Evolutionary conservation across 179 eudicot species (phyloP), one percentile per base, ranked within the genome.

Genomic region (Amaranthus tricolor): DNA sequence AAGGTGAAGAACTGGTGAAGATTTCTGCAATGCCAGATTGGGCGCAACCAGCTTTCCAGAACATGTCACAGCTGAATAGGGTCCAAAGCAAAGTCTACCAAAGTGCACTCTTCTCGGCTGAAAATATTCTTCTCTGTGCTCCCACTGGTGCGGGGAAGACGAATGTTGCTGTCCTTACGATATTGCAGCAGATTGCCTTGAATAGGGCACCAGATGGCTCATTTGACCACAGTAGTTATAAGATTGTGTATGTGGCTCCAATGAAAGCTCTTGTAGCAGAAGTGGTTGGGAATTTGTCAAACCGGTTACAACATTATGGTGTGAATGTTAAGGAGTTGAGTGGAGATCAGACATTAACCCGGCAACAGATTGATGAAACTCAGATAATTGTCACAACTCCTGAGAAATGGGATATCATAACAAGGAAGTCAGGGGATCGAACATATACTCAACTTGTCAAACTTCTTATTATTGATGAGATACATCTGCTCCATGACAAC

Each of bases 111-210:
- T 93, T 89, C 76, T 74, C 86, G 6, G 87, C 97, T 52, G 97
- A 96, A 31, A 96, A 96, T 74, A 75, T 96, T 68, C 87, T 96
- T 67, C 88, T 96, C 6, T 96, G 99, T 85, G 99, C 99, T 55
- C 99, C 99, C 45, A 96, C 99, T 72, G 99, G 99, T 55, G 98
- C 97, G 6, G 99, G 99, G 61, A 93, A 93, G 81, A 93, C 99
- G 9, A 96, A 96, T 84, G 99, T 96, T 81, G 98, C 99, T 65
- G 91, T 96, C 86, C 92, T 96, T 57, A 93, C 99, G 62, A 96
- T 96, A 72, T 89, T 96, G 67, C 99, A 96, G 83, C 99, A 96
- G 86, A 78, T 96, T 71, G 94, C 88, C 1, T 77, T 93, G 84
- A 82, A 91, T 76, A 87, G 85, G 82, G 87, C 82, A 64, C 83